Evolutionary conservation across 257 asterid species (phyloP).

Genomic region (Forsythia viridissima): DNA sequence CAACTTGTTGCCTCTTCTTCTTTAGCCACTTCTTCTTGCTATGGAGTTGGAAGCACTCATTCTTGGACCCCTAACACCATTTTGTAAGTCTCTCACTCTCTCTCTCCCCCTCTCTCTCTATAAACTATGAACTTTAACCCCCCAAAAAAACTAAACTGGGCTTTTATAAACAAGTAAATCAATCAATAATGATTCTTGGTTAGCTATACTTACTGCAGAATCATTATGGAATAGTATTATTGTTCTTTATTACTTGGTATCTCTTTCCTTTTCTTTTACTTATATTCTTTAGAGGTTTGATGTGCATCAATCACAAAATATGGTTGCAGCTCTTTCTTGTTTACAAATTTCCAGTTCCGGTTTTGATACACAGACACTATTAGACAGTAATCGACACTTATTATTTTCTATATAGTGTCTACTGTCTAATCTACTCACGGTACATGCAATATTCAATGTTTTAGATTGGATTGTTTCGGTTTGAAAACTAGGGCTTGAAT

Average conservation of each 20-base stretch:
- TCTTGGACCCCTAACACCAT: slow-evolving; percentile 58
- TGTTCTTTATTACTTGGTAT: neutral
- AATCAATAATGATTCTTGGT: neutral
- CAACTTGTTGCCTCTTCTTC: slow-evolving; percentile 57
- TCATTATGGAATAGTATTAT: neutral
- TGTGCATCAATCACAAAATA: slow-evolving; percentile 34
- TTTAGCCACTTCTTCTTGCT: slow-evolving; percentile 37
- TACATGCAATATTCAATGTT: slow-evolving; percentile 9
- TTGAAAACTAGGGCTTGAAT: slow-evolving; percentile 7
- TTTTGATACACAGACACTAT: no score
- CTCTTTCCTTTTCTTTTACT: neutral
- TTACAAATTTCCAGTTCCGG: no score
- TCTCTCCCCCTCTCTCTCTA: slow-evolving; percentile 22
- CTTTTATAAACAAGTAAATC: neutral
- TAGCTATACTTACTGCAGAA: neutral
- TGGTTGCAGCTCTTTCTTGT: no score
- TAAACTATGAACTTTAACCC: neutral
- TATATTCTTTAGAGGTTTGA: slow-evolving; percentile 41
- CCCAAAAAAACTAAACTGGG: neutral
- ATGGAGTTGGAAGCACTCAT: slow-evolving; percentile 41
- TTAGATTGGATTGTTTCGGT: neutral
- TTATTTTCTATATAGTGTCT: no score
- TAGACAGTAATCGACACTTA: no score
- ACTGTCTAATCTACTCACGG: no score
- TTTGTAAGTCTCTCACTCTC: slow-evolving; percentile 59